Evolutionary conservation across 805 yeast species (phyloP).

Genomic region (Saccharomycopsis capsularis): DNA sequence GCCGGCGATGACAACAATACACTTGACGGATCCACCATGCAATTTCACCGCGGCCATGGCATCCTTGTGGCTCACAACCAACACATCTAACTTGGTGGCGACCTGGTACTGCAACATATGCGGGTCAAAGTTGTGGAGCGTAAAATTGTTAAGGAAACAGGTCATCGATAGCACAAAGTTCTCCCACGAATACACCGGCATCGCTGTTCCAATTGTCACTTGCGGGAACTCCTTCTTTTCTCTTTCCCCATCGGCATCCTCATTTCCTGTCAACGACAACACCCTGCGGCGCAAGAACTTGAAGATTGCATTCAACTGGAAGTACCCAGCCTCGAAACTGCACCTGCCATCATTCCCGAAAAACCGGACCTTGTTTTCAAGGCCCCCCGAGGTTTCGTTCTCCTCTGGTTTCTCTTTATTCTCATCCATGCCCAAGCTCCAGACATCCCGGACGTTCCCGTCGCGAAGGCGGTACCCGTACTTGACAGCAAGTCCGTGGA

Average conservation of each 20-base stretch:
- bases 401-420: neutral
- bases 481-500: slow-evolving; percentile 51
- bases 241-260: slow-evolving; percentile 1
- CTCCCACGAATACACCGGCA: slow-evolving; percentile 13
- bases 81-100: slow-evolving; percentile 3
- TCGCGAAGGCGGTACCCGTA: slow-evolving; percentile 47
- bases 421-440: slow-evolving; percentile 33
- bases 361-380: slow-evolving; percentile 3
- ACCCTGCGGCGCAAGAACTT: neutral
- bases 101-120: slow-evolving; percentile 1
- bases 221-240: neutral
- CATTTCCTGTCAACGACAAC: neutral
- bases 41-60: slow-evolving; percentile 7
- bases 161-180: slow-evolving; percentile 16
- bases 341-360: slow-evolving; percentile 4
- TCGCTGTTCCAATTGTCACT: slow-evolving; percentile 5
- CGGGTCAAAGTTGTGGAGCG: slow-evolving; percentile 16
- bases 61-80: slow-evolving; percentile 6
- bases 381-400: neutral
- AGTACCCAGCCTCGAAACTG: slow-evolving; percentile 3
- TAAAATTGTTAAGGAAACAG: slow-evolving; percentile 16
- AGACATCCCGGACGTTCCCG: slow-evolving; percentile 55
- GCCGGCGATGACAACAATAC: slow-evolving; percentile 10
- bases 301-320: slow-evolving; percentile 9
- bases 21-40: neutral